Base-by-base conservation (phyloP, 306 rosid species). In the Malus sylvestris region DNA sequence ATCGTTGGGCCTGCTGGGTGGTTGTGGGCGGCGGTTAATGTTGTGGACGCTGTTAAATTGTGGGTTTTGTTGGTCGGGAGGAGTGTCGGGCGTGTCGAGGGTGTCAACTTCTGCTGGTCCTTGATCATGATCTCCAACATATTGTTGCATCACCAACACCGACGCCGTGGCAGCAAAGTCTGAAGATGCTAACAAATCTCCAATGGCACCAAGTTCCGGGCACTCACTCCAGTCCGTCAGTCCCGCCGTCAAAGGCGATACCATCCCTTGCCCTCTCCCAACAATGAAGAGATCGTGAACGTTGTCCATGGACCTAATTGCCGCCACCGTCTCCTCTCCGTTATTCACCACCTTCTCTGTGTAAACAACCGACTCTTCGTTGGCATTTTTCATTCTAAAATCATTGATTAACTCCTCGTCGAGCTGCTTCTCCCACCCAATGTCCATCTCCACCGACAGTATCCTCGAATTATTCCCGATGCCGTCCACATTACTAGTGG, bases 181-280 rank as follows among this genome's bases (percentile, higher is more conserved):
- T 4, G 97, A 83, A 2, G 98, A 92, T 2, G 97, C 98, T 20
- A 92, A 57, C 68, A 95, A 57, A 70, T 95, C 99, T 4, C 99
- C 99, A 20, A 95, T 95, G 1, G 96, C 89, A 0, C 99, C 99
- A 0, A 95, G 89, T 53, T 95, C 97, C 0, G 96, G 97, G 57
- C 97, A 95, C 77, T 92, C 99, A 45, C 99, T 95, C 99, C 99
- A 92, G 71, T 95, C 99, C 0, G 97, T 90, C 7, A 95, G 44
- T 46, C 99, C 99, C 4, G 97, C 99, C 4, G 93, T 95, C 32
- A 95, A 79, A 0, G 96, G 96, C 18, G 99, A 88, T 46, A 85
- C 68, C 68, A 81, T 75, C 18, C 97, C 93, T 72, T 89, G 93
- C 4, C 99, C 97, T 86, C 99, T 89, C 11, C 99, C 98, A 7